phyloP scores from a whole-genome alignment of 352 stramenopile species.

The Globisporangium okanoganense region DNA sequence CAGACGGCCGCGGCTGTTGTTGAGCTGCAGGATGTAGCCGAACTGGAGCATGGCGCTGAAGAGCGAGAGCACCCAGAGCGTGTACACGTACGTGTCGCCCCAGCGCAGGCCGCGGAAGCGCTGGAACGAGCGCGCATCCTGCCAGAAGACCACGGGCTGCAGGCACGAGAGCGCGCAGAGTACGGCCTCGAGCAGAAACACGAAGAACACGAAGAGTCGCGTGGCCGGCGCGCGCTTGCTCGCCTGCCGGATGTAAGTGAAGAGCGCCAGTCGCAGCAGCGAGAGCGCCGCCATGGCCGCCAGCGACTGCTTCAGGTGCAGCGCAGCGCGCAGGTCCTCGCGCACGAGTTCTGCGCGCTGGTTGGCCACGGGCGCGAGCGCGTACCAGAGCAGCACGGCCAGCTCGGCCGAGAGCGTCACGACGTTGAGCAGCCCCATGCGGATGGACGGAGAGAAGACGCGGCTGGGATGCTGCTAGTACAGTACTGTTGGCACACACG shows the following conservation, averaged over 20 bases:
- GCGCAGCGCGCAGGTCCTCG: conserved; percentile 29
- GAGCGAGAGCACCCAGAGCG: conserved; percentile 42
- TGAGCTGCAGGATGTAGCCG: conserved; percentile 75
- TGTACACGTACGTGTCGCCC: conserved; percentile 51
- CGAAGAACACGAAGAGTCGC: conserved; percentile 75
- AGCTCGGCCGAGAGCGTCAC: conserved; percentile 51
- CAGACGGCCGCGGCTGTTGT: conserved; percentile 59
- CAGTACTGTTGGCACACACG: no score
- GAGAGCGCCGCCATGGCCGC: conserved; percentile 48
- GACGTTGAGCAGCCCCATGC: conserved; percentile 70
- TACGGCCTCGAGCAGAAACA: conserved; percentile 54
- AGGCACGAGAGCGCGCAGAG: conserved; percentile 45
- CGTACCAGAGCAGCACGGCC: conserved; percentile 59
- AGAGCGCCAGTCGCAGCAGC: conserved; percentile 47
- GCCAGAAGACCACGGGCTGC: conserved; percentile 62
- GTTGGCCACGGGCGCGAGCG: conserved; percentile 32
- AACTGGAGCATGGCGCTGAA: conserved; percentile 57
- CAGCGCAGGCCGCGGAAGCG: conserved; percentile 41
- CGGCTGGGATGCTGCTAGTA: background rate
- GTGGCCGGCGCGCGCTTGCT: conserved; percentile 74
- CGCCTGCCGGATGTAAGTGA: conserved; percentile 60
- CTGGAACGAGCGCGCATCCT: conserved; percentile 45
- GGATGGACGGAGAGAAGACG: background rate
- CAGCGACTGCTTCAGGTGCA: conserved; percentile 68
- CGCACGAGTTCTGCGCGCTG: conserved; percentile 26